Evolutionary conservation across 2,329 filamentous ascomycete species (phyloP).

Genomic region (Colletotrichum tabaci): DNA sequence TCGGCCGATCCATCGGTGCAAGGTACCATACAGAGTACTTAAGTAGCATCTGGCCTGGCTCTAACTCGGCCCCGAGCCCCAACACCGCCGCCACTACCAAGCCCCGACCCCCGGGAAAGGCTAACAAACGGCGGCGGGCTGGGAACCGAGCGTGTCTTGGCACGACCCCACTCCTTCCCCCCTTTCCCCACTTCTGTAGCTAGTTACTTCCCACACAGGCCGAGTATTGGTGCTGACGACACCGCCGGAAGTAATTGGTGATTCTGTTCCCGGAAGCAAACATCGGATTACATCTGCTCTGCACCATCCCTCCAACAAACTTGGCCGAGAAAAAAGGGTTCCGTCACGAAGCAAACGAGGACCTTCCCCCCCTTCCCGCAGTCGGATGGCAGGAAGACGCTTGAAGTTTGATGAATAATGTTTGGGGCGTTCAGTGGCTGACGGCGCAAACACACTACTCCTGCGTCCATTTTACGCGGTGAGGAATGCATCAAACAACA

Average conservation of each 20-base stretch:
- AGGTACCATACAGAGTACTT: neutral
- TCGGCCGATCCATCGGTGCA: neutral
- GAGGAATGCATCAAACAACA: too few relatives aligned
- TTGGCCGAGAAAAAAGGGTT: neutral
- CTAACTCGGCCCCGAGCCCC: neutral
- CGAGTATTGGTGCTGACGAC: neutral
- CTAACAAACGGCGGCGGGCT: slow-evolving; percentile 21
- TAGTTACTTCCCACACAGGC: too few relatives aligned
- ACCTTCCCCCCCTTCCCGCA: neutral
- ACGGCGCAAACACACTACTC: neutral
- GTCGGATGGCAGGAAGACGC: neutral
- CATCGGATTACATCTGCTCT: neutral
- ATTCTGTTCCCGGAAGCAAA: neutral
- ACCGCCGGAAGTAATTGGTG: neutral
- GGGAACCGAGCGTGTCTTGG: slow-evolving; percentile 3
- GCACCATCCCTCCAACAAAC: neutral
- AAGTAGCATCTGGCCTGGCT: neutral
- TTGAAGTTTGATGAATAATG: neutral
- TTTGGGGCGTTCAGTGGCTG: neutral
- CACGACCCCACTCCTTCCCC: neutral
- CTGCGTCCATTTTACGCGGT: neutral
- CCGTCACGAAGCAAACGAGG: neutral
- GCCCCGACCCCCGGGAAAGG: slow-evolving; percentile 17
- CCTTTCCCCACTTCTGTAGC: neutral
- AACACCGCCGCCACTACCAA: neutral